Conservation (phyloP, 2,329 filamentous ascomycete species). For the Tolypocladium ophioglossoides region DNA sequence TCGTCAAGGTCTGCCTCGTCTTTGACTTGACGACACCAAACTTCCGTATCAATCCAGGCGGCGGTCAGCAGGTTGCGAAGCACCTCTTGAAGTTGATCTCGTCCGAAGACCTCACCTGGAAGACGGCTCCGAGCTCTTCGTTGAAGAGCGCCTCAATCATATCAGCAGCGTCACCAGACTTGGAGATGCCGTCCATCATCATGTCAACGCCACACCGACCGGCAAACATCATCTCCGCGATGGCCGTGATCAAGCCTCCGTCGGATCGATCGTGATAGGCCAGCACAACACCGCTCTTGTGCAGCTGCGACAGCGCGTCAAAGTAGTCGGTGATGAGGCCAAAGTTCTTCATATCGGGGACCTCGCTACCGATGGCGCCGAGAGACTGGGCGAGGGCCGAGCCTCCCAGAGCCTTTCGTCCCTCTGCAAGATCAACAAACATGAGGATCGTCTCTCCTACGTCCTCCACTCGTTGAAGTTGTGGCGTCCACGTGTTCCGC, state of each 20-base stretch:
- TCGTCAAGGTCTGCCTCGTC: conserved; percentile 63
- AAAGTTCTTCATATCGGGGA: conserved; percentile 75
- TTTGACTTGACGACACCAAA: conserved; percentile 66
- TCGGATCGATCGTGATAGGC: conserved; percentile 94
- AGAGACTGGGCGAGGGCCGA: conserved; percentile 88
- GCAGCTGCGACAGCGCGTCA: conserved; percentile 63
- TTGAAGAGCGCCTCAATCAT: conserved; percentile 80
- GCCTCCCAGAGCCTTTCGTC: conserved; percentile 74
- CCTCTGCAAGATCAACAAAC: conserved; percentile 81
- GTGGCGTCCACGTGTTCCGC: conserved; percentile 85
- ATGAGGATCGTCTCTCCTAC: conserved; percentile 82
- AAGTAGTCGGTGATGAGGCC: conserved; percentile 83
- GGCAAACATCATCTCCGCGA: conserved; percentile 97
- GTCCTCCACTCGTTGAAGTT: conserved; percentile 71
- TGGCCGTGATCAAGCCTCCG: conserved; percentile 79
- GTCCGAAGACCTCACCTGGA: conserved; percentile 81
- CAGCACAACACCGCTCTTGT: conserved; percentile 55
- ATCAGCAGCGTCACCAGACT: conserved; percentile 49
- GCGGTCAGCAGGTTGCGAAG: conserved; percentile 83
- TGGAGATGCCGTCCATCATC: conserved; percentile 64
- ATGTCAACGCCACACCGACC: conserved; percentile 82
- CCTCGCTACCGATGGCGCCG: conserved; percentile 72
- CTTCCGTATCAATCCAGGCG: conserved; percentile 69
- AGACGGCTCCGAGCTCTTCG: conserved; percentile 90
- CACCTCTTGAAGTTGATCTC: conserved; percentile 79